A percentile compares a stretch with the other conserved stretches of the same genome.
phyloP scores from a whole-genome alignment of 495 filamentous ascomycete species.

The Talaromyces ruber region DNA sequence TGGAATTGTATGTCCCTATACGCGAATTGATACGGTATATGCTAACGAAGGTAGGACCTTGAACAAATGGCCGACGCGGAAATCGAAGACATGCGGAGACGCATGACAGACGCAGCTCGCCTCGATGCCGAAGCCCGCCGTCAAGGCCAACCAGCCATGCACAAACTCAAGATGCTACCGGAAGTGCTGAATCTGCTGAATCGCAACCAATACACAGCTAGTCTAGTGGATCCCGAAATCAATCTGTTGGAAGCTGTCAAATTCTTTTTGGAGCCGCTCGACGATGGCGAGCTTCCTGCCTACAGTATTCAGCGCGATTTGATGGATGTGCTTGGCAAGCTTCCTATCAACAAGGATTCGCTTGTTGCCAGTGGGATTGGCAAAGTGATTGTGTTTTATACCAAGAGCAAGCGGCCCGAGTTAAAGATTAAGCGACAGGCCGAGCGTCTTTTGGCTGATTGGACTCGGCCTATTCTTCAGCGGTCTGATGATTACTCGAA shows the following conservation, averaged over 20 bases:
- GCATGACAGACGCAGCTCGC: conserved; percentile 88
- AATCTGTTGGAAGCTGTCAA: conserved; percentile 91
- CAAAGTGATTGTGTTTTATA: conserved; percentile 94
- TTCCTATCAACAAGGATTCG: conserved; percentile 84
- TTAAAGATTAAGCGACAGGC: conserved; percentile 84
- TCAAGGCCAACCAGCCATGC: conserved; percentile 67
- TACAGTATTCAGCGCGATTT: conserved; percentile 97
- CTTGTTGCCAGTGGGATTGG: conserved; percentile 88
- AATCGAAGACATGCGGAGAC: conserved; percentile 77
- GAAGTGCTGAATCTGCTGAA: conserved; percentile 84
- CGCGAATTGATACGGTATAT: conserved; percentile 2
- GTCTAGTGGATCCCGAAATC: conserved; percentile 85
- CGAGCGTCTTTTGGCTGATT: conserved; percentile 82
- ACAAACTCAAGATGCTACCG: conserved; percentile 91
- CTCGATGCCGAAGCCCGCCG: conserved; percentile 74
- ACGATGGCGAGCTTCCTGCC: conserved; percentile 84
- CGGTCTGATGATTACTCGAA: conserved; percentile 88
- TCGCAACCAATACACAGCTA: conserved; percentile 70
- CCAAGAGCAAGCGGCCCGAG: conserved; percentile 82
- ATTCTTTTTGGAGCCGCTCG: conserved; percentile 94
- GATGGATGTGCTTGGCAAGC: conserved; percentile 65
- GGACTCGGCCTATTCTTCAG: conserved; percentile 93
- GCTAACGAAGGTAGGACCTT: conserved; percentile 56
- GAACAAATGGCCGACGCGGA: conserved; percentile 82
- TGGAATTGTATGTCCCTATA: conserved; percentile 59